Conservation (phyloP, 371 early-diverging fungal species). For the Mortierella sp. region DNA sequence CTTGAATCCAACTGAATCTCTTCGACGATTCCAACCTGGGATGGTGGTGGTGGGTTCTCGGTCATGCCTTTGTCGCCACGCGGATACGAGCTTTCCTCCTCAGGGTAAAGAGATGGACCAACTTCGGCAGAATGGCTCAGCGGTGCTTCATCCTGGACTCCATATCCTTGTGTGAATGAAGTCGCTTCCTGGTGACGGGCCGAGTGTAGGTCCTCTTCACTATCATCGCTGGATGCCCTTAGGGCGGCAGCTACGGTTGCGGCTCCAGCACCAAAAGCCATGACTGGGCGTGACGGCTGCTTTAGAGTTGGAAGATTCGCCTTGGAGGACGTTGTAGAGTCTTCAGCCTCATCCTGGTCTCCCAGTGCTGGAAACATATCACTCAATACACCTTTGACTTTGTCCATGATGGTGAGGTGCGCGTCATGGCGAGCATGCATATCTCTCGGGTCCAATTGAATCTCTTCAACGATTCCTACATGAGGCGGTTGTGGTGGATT, state of each 20-base stretch:
- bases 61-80: not conserved
- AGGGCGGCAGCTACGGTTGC: too few species aligned
- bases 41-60: slow-evolving; percentile 18
- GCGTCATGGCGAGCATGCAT: slow-evolving; percentile 14
- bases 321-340: too few species aligned
- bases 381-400: slow-evolving; percentile 6
- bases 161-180: too few species aligned
- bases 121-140: not conserved
- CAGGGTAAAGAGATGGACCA: not conserved
- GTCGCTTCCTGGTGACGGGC: too few species aligned
- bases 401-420: slow-evolving; percentile 8
- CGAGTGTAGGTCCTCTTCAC: too few species aligned
- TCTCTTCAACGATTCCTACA: slow-evolving; percentile 3
- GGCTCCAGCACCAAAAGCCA: too few species aligned
- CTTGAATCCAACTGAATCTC: slow-evolving; percentile 10
- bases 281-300: not conserved
- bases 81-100: slow-evolving; percentile 20
- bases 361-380: slow-evolving; percentile 8
- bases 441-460: slow-evolving; percentile 1
- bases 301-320: not conserved
- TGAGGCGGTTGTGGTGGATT: slow-evolving; percentile 3
- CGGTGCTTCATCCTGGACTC: too few species aligned
- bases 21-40: not conserved
- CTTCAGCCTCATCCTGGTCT: too few species aligned
- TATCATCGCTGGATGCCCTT: too few species aligned